Conservation (phyloP, 768 basidiomycete species). For the Lactarius hatsudake region DNA sequence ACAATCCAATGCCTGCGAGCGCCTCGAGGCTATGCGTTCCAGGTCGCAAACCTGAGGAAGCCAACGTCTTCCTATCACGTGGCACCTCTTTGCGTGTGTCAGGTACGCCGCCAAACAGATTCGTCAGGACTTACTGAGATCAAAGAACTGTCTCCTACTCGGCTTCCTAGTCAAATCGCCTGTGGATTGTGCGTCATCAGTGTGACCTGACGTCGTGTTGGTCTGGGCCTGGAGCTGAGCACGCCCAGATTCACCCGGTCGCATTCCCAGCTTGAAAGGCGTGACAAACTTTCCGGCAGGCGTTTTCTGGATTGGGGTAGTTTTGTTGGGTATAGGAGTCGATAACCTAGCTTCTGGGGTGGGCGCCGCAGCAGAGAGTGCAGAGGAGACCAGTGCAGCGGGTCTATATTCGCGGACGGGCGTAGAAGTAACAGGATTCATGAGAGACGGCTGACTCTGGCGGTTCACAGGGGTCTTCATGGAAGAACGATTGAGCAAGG, state of each 20-base stretch:
- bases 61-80: constrained; percentile 44
- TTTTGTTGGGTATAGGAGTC: constrained; percentile 8
- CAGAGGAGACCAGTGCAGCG: not conserved
- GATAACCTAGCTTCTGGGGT: constrained; percentile 12
- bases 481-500: constrained; percentile 9
- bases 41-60: constrained; percentile 50
- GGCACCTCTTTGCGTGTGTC: not conserved
- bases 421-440: constrained; percentile 7
- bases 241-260: constrained; percentile 43
- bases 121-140: constrained; percentile 16
- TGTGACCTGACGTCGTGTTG: not conserved
- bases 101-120: not conserved
- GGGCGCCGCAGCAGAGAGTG: not conserved
- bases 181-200: not conserved
- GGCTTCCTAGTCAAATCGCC: not conserved
- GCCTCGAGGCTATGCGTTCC: constrained; percentile 44
- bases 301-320: constrained; percentile 10
- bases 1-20: constrained; percentile 54
- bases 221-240: constrained; percentile 22
- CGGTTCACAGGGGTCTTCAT: not conserved
- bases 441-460: constrained; percentile 4
- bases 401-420: constrained; percentile 2
- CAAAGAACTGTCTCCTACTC: constrained; percentile 17
- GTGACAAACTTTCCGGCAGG: constrained; percentile 45
- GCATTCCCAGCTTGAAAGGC: constrained; percentile 56